Evolutionary conservation across 345 rosid genomes (phyloP), one percentile per base, ranked within the genome.

Genomic region (Rubroshorea leprosula): DNA sequence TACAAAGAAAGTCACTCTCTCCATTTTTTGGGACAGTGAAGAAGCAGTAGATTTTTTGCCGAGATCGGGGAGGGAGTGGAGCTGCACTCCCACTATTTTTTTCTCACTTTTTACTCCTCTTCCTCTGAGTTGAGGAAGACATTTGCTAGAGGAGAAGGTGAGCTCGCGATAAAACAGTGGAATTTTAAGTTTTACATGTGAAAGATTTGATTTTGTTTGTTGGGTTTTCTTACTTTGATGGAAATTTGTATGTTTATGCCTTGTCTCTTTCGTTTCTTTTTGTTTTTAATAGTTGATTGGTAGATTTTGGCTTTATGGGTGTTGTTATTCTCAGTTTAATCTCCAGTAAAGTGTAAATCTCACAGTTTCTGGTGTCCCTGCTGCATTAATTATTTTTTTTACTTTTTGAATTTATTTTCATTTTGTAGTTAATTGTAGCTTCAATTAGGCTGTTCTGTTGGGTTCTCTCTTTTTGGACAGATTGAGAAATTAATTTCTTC

Each of bases 341-440:
- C 49, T 64, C 60, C 41, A n/a, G 44, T 71, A 58, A 55, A 68
- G 68, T 57, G 50, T 57, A 35, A 55, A 61, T 54, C 59, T 63
- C 41, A 41, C 21, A 14, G 52, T 69, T 46, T 23, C 11, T 8
- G 61, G 63, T 23, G 61, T 55, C 67, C 76, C 87, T 79, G 78
- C 76, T 82, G 69, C 75, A 82, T 82, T 72, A 63, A 59, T 68
- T 48, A 1, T 1, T 50, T 51, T 66, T 57, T 17, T 44, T 6
- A n/a, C n/a, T n/a, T n/a, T n/a, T n/a, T n/a, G 9, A 39, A 39
- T 7, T 39, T 39, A 39, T 39, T 39, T 27, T 27, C 31, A 3
- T 4, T 3, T 27, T 3, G 8, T 27, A 27, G 41, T 35, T 35
- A 1, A 35, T 3, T 35, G 41, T 35, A 35, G 41, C 3, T 35